phyloP scores from a whole-genome alignment of 2,329 filamentous ascomycete genomes.

The Hymenoscyphus occultus region DNA sequence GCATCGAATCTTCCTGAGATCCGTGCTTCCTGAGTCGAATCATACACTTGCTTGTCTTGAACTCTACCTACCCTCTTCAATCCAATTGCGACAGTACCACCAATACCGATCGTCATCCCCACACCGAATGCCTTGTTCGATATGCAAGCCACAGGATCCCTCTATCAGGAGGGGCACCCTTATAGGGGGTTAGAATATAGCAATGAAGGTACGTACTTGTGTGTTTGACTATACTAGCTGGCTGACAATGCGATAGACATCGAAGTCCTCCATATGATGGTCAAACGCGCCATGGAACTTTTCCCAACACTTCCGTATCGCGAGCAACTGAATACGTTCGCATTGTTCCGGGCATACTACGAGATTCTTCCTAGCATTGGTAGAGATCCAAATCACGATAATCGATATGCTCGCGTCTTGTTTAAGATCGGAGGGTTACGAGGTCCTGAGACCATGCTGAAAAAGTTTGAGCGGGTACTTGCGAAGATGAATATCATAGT shows the following conservation, averaged over 20 bases:
- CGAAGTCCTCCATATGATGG: slow-evolving; percentile 72
- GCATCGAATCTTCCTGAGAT: background rate
- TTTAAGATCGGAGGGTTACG: slow-evolving; percentile 72
- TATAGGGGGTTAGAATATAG: slow-evolving; percentile 48
- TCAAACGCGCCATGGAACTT: slow-evolving; percentile 66
- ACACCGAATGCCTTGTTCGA: slow-evolving; percentile 34
- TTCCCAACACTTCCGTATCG: slow-evolving; percentile 55
- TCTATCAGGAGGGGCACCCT: slow-evolving; percentile 28
- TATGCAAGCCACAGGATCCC: slow-evolving; percentile 31
- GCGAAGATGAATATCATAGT: slow-evolving; percentile 68
- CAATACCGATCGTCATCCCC: slow-evolving; percentile 10
- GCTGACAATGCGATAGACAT: slow-evolving; percentile 58
- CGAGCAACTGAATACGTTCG: slow-evolving; percentile 67
- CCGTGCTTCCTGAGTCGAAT: background rate
- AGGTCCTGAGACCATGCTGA: slow-evolving; percentile 53
- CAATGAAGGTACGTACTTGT: slow-evolving; percentile 51
- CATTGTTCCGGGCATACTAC: slow-evolving; percentile 80
- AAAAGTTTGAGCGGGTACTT: slow-evolving; percentile 69
- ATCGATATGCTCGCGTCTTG: slow-evolving; percentile 72
- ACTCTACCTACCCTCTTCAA: slow-evolving; percentile 12
- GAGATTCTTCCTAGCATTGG: slow-evolving; percentile 68
- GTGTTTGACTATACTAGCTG: background rate
- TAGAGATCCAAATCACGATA: slow-evolving; percentile 69
- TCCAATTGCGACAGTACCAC: slow-evolving; percentile 25
- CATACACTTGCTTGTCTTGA: background rate